Evolutionary conservation across 2,329 filamentous ascomycete species (phyloP).

Genomic region (Pseudogymnoascus sp.): DNA sequence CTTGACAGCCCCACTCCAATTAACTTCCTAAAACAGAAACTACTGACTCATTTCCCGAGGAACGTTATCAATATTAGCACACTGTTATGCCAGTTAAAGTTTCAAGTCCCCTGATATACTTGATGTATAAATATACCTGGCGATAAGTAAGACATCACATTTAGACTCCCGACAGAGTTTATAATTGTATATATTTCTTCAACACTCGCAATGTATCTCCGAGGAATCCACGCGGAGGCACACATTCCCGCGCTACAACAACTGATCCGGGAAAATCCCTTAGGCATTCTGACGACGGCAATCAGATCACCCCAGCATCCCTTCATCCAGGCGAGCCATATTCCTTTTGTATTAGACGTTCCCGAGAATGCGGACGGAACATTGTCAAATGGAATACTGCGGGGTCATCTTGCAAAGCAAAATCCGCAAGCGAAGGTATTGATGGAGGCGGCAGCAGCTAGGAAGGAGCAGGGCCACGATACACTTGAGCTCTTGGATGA

Average conservation of each 20-base stretch:
- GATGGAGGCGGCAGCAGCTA: conserved; percentile 35
- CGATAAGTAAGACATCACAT: neutral
- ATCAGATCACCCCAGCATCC: conserved; percentile 41
- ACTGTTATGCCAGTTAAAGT: neutral
- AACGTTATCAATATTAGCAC: neutral
- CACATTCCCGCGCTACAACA: conserved; percentile 40
- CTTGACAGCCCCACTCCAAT: neutral
- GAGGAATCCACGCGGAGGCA: conserved; percentile 42
- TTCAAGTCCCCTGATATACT: neutral
- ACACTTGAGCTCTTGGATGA: conserved; percentile 34
- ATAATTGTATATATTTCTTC: neutral
- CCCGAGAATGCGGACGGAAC: conserved; percentile 29
- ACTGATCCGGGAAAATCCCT: conserved; percentile 50
- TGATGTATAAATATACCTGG: neutral
- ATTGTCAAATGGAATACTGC: conserved; percentile 32
- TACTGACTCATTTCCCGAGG: neutral
- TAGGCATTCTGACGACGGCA: conserved; percentile 55
- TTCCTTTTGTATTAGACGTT: conserved; percentile 51
- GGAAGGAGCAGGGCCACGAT: neutral
- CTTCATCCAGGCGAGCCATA: conserved; percentile 49
- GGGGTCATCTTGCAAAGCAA: conserved; percentile 52
- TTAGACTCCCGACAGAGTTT: neutral
- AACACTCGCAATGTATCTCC: conserved; percentile 46
- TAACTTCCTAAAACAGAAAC: neutral
- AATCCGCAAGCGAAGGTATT: conserved; percentile 58